Evolutionary conservation across 139 green algal species (phyloP).

Genomic region (Closterium sp.): DNA sequence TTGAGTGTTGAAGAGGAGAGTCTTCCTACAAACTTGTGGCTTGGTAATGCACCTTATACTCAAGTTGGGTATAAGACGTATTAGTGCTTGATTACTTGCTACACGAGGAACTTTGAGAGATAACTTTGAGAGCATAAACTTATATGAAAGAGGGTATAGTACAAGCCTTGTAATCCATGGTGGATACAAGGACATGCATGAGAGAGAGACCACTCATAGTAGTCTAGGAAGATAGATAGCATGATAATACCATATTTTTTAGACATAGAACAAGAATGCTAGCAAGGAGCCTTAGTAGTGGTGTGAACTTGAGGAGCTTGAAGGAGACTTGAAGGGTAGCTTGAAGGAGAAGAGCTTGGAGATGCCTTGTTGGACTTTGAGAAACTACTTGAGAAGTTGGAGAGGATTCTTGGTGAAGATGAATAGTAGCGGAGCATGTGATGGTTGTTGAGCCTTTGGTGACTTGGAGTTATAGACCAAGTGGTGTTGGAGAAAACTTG

Average conservation of each 20-base stretch:
- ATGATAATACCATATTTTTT: neutral
- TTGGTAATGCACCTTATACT: no score
- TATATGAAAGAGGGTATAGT: neutral
- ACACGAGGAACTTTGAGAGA: no score
- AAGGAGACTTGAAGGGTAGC: neutral
- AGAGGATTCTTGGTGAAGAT: neutral
- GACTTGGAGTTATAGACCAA: neutral
- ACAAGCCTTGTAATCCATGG: neutral
- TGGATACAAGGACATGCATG: neutral
- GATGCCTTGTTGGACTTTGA: neutral
- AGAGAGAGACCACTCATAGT: neutral
- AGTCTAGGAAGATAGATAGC: neutral
- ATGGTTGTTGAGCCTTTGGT: neutral
- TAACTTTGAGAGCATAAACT: neutral
- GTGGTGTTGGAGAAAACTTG: neutral
- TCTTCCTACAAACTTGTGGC: no score
- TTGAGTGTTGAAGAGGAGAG: no score
- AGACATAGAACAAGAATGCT: neutral
- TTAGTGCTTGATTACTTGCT: no score
- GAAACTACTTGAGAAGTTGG: neutral
- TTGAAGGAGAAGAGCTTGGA: neutral
- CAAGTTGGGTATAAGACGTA: no score
- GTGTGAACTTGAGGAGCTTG: neutral
- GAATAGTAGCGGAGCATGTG: neutral
- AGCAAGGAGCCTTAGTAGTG: neutral